Evolutionary conservation across 257 asterid genomes (phyloP).

Genomic region (Capsicum baccatum): DNA sequence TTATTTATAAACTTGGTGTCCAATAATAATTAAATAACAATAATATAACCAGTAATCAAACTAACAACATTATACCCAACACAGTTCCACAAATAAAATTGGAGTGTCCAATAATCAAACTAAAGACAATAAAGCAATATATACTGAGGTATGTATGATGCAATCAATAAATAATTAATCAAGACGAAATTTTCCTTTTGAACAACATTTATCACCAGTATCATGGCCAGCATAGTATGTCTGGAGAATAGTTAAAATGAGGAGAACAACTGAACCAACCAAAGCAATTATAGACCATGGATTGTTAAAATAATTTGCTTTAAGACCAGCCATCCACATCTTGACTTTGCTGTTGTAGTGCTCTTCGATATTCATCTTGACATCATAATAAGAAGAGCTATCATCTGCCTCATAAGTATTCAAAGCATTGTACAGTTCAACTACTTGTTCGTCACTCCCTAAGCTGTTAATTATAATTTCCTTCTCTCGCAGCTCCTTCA

Average conservation of each 20-base stretch:
- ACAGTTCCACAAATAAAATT: too few relatives aligned
- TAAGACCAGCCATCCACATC: conserved; percentile 29
- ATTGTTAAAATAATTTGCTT: not conserved
- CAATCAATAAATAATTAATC: too few relatives aligned
- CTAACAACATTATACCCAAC: too few relatives aligned
- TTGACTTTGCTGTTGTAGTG: conserved; percentile 11
- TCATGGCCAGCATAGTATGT: not conserved
- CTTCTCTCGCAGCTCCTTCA: conserved; percentile 25
- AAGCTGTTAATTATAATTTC: not conserved
- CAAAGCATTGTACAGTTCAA: conserved; percentile 7
- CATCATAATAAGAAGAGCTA: accelerated
- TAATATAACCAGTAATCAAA: too few relatives aligned
- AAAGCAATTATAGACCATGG: conserved; percentile 30
- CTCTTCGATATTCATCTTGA: accelerated
- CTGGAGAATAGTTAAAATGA: not conserved
- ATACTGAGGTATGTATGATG: too few relatives aligned
- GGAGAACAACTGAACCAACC: not conserved
- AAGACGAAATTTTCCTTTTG: too few relatives aligned
- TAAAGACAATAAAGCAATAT: too few relatives aligned
- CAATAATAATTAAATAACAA: too few relatives aligned
- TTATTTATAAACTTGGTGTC: too few relatives aligned
- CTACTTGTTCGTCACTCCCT: conserved; percentile 20
- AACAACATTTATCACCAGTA: too few relatives aligned
- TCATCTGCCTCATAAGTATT: not conserved
- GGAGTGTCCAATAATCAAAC: too few relatives aligned